Evolutionary conservation across 371 early-diverging fungal genomes (phyloP).

Genomic region (Rhizopus stolonifer): DNA sequence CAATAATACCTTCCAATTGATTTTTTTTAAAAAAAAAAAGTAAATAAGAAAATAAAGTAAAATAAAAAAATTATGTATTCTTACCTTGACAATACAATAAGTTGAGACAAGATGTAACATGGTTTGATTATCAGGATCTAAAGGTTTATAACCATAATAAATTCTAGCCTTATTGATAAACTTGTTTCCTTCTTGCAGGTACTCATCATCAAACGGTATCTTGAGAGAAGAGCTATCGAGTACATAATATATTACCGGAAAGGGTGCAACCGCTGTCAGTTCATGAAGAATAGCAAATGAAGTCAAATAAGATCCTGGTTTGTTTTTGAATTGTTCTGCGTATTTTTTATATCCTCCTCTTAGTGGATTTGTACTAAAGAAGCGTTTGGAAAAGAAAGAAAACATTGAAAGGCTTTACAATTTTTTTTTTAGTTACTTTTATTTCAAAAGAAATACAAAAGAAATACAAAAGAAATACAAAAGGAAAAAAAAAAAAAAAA

Average conservation of each 20-base stretch:
- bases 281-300: conserved; percentile 88
- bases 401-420: neutral
- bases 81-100: conserved; percentile 83
- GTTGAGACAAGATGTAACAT: conserved; percentile 77
- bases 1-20: conserved; percentile 52
- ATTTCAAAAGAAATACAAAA: too few relatives aligned
- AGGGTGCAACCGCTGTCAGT: conserved; percentile 83
- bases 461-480: too few relatives aligned
- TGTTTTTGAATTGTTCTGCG: conserved; percentile 64
- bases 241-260: conserved; percentile 72
- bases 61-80: neutral
- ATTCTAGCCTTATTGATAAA: conserved; percentile 56
- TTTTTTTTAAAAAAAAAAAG: conserved; percentile 5
- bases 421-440: too few relatives aligned
- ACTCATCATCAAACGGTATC: conserved; percentile 67
- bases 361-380: neutral
- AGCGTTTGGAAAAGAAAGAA: neutral
- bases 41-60: neutral
- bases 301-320: conserved; percentile 78
- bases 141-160: conserved; percentile 56
- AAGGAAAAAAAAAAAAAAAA: too few relatives aligned
- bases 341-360: conserved; percentile 36
- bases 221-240: conserved; percentile 53
- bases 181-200: conserved; percentile 69
- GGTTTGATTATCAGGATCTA: conserved; percentile 47